Percentiles rank a stretch among this genome's conserved stretches.
Evolutionary conservation across 352 stramenopile species (phyloP).

Genomic region (Thraustochytrium sp.): DNA sequence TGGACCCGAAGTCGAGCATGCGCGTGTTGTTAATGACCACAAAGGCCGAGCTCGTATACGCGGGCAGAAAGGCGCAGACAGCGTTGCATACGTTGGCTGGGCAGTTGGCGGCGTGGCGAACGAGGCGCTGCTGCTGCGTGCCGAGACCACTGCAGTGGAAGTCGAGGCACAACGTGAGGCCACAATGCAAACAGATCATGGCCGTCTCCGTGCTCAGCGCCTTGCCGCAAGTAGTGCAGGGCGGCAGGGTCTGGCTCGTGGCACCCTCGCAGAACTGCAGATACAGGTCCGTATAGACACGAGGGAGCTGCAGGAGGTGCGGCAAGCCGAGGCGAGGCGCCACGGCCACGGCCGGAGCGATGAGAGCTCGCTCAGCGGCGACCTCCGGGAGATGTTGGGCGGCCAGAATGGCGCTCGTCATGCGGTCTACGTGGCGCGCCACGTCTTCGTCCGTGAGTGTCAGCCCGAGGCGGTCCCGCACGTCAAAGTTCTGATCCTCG

Average conservation of each 20-base stretch:
- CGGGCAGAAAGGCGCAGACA: conserved; percentile 5
- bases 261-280: conserved; percentile 22
- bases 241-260: background rate
- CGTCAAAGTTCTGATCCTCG: too few relatives aligned
- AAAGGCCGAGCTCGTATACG: conserved; percentile 16
- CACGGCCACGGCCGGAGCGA: background rate
- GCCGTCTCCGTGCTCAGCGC: background rate
- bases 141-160: too few relatives aligned
- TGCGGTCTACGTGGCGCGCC: too few relatives aligned
- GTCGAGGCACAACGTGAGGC: background rate
- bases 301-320: background rate
- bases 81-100: background rate
- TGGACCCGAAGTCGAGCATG: conserved; percentile 15
- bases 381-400: too few relatives aligned
- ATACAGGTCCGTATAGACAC: conserved; percentile 16
- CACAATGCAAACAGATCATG: conserved; percentile 36
- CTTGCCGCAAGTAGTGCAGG: background rate
- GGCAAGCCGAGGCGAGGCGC: background rate
- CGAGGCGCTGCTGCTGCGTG: background rate
- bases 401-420: too few relatives aligned
- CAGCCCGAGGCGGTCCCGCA: too few relatives aligned
- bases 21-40: background rate
- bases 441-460: too few relatives aligned
- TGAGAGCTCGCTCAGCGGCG: background rate
- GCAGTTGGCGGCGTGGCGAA: background rate